These are phyloP conservation scores for Kurtzmaniella natalensis DNA, from an alignment of 1,139 yeast genomes.

Conservation along the genomic window DNA sequence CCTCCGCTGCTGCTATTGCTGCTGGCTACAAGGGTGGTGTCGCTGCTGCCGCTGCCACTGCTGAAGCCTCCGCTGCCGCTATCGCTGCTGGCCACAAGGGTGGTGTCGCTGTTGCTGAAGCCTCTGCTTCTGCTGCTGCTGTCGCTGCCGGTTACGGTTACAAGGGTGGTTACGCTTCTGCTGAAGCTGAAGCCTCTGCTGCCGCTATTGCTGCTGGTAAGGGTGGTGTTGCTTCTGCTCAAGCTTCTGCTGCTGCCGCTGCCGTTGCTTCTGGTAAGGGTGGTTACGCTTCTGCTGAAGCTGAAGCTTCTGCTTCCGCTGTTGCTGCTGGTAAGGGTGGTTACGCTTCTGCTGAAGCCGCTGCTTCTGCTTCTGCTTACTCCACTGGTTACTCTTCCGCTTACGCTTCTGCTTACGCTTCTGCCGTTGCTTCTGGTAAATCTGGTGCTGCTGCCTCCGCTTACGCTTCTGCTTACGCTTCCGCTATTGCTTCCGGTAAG, in stretches of 20 bases:
- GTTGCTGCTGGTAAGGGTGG: not conserved
- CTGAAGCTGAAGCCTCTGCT: not conserved
- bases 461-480: not conserved
- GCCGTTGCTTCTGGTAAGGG: not conserved
- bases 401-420: not conserved
- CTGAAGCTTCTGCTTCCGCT: not conserved
- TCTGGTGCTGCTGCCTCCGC: not conserved
- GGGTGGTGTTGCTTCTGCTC: not conserved
- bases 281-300: not conserved
- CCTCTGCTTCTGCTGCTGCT: slow-evolving; percentile 1
- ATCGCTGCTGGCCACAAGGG: not conserved
- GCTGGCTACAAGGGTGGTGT: no score
- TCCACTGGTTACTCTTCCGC: not conserved
- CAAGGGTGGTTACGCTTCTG: no score
- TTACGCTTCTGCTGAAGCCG: not conserved
- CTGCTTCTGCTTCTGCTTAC: not conserved
- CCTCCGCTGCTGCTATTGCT: not conserved
- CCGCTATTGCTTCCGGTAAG: not conserved
- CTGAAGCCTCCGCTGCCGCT: slow-evolving; percentile 1
- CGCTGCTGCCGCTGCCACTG: no score
- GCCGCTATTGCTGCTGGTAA: not conserved
- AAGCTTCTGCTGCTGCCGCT: not conserved
- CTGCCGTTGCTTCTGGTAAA: not conserved
- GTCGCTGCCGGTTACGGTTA: no score
- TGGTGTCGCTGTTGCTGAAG: not conserved